Evolutionary conservation across 2,329 filamentous ascomycete species (phyloP).

Genomic region (Fusarium nurragi): DNA sequence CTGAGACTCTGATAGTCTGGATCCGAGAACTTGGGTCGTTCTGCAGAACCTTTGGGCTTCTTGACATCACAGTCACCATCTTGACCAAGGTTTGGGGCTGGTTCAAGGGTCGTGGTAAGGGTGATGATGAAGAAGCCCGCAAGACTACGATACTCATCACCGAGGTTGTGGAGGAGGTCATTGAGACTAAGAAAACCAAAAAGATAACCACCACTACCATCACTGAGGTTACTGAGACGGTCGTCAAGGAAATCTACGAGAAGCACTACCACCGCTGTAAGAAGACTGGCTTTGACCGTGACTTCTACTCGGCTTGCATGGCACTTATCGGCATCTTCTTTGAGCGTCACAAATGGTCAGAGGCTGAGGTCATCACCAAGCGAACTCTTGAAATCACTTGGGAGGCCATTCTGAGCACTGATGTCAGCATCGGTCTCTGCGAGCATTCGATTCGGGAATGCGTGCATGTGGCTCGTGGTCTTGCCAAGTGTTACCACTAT

Average conservation of each 20-base stretch:
- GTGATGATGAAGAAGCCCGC: slow-evolving; percentile 47
- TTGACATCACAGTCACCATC: slow-evolving; percentile 48
- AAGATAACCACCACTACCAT: slow-evolving; percentile 47
- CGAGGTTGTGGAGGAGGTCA: slow-evolving; percentile 53
- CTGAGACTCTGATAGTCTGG: slow-evolving; percentile 48
- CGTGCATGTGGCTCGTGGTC: slow-evolving; percentile 46
- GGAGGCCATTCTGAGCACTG: slow-evolving; percentile 49
- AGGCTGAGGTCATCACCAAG: slow-evolving; percentile 50
- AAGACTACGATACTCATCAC: slow-evolving; percentile 51
- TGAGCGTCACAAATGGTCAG: slow-evolving; percentile 47
- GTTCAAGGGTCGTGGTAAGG: slow-evolving; percentile 50
- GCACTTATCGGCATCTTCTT: slow-evolving; percentile 49
- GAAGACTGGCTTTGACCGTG: slow-evolving; percentile 46
- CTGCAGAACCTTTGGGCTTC: slow-evolving; percentile 49
- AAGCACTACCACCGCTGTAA: slow-evolving; percentile 50
- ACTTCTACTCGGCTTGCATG: slow-evolving; percentile 50
- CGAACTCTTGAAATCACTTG: slow-evolving; percentile 52
- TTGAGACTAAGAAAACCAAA: slow-evolving; percentile 46
- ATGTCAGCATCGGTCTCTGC: slow-evolving; percentile 45
- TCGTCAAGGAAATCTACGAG: slow-evolving; percentile 50
- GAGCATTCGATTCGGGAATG: slow-evolving; percentile 48
- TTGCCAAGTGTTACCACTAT: slow-evolving; percentile 50
- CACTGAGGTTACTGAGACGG: slow-evolving; percentile 47
- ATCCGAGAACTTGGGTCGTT: slow-evolving; percentile 50
- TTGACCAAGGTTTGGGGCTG: slow-evolving; percentile 52